These are phyloP conservation scores for Castanea crenata DNA, from an alignment of 306 rosid genomes.

Conservation along the genomic window DNA sequence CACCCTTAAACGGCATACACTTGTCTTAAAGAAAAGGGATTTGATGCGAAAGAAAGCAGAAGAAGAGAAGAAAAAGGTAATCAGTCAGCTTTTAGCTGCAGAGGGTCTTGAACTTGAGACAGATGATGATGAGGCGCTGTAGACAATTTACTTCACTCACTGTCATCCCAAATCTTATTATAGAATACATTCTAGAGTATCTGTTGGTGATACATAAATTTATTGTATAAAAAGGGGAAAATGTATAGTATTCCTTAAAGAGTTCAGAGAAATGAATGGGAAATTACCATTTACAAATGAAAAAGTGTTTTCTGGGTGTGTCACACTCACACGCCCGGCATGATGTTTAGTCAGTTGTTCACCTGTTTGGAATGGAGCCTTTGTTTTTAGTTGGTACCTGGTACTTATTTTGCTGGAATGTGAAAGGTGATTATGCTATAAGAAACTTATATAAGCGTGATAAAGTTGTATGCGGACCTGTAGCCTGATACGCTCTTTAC, in stretches of 20 bases:
- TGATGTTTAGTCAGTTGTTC: too few relatives aligned
- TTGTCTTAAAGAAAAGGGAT: slow-evolving; percentile 79
- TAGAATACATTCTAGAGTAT: slow-evolving; percentile 21
- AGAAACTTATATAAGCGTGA: too few relatives aligned
- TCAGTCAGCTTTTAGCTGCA: slow-evolving; percentile 70
- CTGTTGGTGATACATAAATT: slow-evolving; percentile 5
- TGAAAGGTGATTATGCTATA: too few relatives aligned
- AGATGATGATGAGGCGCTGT: slow-evolving; percentile 54
- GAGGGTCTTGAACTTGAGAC: slow-evolving; percentile 96
- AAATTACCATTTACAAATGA: background rate
- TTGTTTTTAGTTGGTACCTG: too few relatives aligned
- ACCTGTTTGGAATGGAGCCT: too few relatives aligned
- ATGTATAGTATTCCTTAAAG: slow-evolving; percentile 27
- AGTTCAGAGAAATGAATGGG: slow-evolving; percentile 15
- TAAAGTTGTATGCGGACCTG: too few relatives aligned
- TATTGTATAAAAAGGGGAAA: slow-evolving; percentile 11
- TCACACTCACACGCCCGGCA: too few relatives aligned
- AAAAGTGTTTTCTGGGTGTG: too few relatives aligned
- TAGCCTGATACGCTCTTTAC: too few relatives aligned
- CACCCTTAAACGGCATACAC: slow-evolving; percentile 82
- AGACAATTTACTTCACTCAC: slow-evolving; percentile 22
- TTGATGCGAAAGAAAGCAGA: slow-evolving; percentile 77
- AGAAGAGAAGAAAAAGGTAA: slow-evolving; percentile 64
- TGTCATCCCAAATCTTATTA: slow-evolving; percentile 21
- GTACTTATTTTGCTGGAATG: too few relatives aligned